A percentile compares a stretch with the other conserved stretches of the same genome.
phyloP scores from a whole-genome alignment of 2,329 filamentous ascomycete genomes.

The Didymellaceae sp. region DNA sequence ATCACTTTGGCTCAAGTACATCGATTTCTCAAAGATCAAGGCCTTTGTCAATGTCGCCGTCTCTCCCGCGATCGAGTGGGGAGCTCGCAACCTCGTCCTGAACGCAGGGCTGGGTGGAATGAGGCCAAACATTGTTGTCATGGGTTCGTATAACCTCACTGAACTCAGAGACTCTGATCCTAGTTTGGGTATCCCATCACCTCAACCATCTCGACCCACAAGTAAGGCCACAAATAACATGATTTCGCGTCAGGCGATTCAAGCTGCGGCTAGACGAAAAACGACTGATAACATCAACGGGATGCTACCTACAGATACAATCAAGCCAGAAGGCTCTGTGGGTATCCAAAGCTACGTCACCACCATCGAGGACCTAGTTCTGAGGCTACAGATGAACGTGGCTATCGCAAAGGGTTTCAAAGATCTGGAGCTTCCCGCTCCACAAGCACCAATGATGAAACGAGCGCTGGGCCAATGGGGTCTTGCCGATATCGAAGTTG shows the following conservation, averaged over 20 bases:
- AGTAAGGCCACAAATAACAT: conserved; percentile 36
- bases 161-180: conserved; percentile 71
- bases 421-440: conserved; percentile 70
- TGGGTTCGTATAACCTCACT: conserved; percentile 81
- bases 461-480: conserved; percentile 34
- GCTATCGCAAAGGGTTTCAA: conserved; percentile 84
- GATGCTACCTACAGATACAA: conserved; percentile 71
- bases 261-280: conserved; percentile 52
- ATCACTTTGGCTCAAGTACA: conserved; percentile 82
- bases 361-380: conserved; percentile 79
- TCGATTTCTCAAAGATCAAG: conserved; percentile 85
- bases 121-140: conserved; percentile 84
- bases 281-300: conserved; percentile 60
- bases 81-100: conserved; percentile 79
- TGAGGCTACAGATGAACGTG: conserved; percentile 81
- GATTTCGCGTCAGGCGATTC: conserved; percentile 44
- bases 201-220: conserved; percentile 46
- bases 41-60: conserved; percentile 88
- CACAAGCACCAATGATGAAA: conserved; percentile 40
- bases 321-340: conserved; percentile 72
- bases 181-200: conserved; percentile 62
- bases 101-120: conserved; percentile 85
- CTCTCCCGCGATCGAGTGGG: conserved; percentile 83
- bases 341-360: conserved; percentile 78
- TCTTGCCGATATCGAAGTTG: conserved; percentile 48